Evolutionary conservation across 1,284 basidiomycete species (phyloP), one percentile per base, ranked within the genome.

Genomic region (Earliella scabrosa): DNA sequence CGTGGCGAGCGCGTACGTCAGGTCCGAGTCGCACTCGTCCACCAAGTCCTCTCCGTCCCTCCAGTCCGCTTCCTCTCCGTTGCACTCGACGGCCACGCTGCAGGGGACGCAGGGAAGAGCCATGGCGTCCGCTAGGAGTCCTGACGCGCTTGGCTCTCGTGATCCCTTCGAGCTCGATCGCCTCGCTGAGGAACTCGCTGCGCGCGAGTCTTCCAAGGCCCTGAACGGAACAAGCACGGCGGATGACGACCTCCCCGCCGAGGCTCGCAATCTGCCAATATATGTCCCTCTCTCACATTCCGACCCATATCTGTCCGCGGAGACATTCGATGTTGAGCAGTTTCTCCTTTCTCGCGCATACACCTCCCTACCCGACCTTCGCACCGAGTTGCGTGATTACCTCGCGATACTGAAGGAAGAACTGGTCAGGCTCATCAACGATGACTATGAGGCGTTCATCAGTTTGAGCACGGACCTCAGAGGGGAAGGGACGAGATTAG

Each of bases 381-480:
- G 95, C 50, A 75, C 83, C 16, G 95, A 99, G 69, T 80, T 99
- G 14, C 83, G 94, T 27, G 87, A 90, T 54, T 98, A 98, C 73
- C 80, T 94, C 55, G 83, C 85, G 0, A 79, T 82, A 14, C 76
- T 99, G 63, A 94, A 96, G 68, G 92, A 95, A 69, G 95, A 97
- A 70, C 83, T 99, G 27, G 93, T 98, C 27, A 88, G 87, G 68
- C 86, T 98, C 68, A 98, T 99, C 73, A 98, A 99, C 71, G 90
- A 95, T 67, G 96, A 98, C 74, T 98, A 98, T 72, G 95, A 95
- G 71, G 95, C 95, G 41, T 98, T 98, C 72, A 97, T 99, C 63
- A 94, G 92, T 63, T 80, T 99, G 23, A 96, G 95, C 61, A 95
- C 92, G 2, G 93, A 95, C 63, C 71, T 97, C 61, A 81, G 87